Evolutionary conservation across 148 eudicot species (phyloP).

Genomic region (Heliosperma pusillum): DNA sequence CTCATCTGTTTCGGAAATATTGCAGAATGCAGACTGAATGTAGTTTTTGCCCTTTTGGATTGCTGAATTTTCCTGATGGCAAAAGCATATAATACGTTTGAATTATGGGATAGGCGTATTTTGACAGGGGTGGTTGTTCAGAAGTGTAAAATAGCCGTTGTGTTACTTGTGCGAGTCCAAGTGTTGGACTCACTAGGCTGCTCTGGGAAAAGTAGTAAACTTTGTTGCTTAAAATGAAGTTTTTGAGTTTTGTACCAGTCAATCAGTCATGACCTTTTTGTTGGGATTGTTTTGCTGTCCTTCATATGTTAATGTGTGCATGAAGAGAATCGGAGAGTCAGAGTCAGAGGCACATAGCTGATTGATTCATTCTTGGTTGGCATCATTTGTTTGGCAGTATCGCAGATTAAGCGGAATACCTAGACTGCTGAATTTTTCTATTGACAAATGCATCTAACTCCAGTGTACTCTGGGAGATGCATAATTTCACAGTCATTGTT

Average conservation of each 20-base stretch:
- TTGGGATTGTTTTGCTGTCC: not conserved
- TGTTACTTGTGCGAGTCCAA: not conserved
- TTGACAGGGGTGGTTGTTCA: no score
- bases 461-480: not conserved
- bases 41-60: not conserved
- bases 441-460: no score
- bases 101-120: not conserved
- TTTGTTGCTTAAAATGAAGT: not conserved
- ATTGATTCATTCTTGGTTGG: no score
- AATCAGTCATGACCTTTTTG: not conserved
- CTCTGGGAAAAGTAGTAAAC: not conserved
- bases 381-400: no score
- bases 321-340: not conserved
- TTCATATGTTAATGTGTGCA: not conserved
- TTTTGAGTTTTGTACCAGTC: not conserved
- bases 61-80: not conserved
- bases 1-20: not conserved
- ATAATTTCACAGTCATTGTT: not conserved
- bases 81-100: not conserved
- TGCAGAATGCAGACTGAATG: not conserved
- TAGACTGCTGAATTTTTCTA: no score
- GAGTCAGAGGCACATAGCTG: not conserved
- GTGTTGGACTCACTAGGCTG: not conserved
- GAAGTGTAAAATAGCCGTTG: not conserved
- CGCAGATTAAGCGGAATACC: no score